phyloP scores from a whole-genome alignment of 2,329 filamentous ascomycete species.

The Tolypocladium ovalisporum region DNA sequence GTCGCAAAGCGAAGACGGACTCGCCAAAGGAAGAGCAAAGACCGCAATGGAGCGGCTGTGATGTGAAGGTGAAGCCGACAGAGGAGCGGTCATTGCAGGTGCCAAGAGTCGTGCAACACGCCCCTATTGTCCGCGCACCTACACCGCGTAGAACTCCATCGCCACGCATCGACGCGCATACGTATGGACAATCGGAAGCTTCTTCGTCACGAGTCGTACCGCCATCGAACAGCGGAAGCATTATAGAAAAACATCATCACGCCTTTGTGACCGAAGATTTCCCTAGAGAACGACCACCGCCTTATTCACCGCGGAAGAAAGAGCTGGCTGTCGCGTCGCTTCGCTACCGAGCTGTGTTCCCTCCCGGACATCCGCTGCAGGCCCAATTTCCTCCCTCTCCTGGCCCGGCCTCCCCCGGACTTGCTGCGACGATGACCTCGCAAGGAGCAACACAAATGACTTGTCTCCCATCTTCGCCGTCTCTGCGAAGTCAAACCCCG shows the following conservation, averaged over 20 bases:
- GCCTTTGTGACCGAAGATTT: constrained; percentile 25
- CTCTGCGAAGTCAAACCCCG: constrained; percentile 11
- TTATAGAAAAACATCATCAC: constrained; percentile 26
- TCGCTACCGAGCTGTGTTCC: constrained; percentile 47
- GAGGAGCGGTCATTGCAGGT: constrained; percentile 9
- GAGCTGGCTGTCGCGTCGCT: constrained; percentile 20
- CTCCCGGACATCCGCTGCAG: constrained; percentile 38
- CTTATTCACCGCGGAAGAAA: constrained; percentile 40
- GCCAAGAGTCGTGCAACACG: constrained; percentile 10
- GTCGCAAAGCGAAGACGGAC: constrained; percentile 20
- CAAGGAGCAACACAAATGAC: constrained; percentile 50
- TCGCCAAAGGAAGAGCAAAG: constrained; percentile 18
- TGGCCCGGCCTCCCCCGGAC: constrained; percentile 49
- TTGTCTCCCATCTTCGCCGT: constrained; percentile 44
- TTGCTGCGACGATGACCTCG: constrained; percentile 51
- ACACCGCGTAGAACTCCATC: constrained; percentile 23
- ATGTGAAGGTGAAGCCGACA: constrained; percentile 6
- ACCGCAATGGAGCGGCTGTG: constrained; percentile 24
- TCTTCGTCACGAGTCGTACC: background rate
- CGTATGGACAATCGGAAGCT: background rate
- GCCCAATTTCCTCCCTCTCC: constrained; percentile 45
- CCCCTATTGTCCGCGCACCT: constrained; percentile 25
- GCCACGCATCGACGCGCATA: constrained; percentile 10
- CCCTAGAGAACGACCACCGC: constrained; percentile 36
- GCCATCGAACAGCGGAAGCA: background rate